Evolutionary conservation across 2,329 filamentous ascomycete genomes (phyloP).

Genomic region (Scytalidium sp.): DNA sequence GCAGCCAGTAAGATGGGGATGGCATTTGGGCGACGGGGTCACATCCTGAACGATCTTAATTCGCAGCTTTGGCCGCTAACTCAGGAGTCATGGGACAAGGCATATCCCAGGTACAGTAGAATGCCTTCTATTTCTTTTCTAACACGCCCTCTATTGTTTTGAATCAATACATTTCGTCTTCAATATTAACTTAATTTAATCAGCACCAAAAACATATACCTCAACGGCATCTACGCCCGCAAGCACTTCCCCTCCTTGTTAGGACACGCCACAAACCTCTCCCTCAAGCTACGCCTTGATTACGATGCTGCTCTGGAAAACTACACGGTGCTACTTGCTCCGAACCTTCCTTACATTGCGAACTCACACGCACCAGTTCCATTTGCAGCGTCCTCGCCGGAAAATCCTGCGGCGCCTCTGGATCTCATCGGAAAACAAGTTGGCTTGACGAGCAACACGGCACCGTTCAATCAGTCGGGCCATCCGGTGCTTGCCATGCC

Average conservation of each 20-base stretch:
- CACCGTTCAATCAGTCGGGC: constrained; percentile 52
- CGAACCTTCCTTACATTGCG: constrained; percentile 28
- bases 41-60: constrained; percentile 2
- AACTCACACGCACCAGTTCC: not conserved
- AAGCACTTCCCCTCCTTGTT: constrained; percentile 35
- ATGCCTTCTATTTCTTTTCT: not conserved
- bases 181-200: too few species aligned
- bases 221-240: constrained; percentile 45
- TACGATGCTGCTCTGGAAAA: constrained; percentile 37
- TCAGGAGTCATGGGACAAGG: constrained; percentile 19
- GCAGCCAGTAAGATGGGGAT: not conserved
- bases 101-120: constrained; percentile 44
- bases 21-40: constrained; percentile 1
- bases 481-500: constrained; percentile 52
- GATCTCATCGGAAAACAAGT: constrained; percentile 20
- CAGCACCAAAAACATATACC: constrained; percentile 45
- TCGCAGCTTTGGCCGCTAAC: constrained; percentile 1
- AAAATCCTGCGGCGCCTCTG: not conserved
- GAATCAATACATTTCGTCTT: too few species aligned
- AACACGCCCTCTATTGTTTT: too few species aligned
- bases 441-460: constrained; percentile 52
- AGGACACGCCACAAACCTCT: constrained; percentile 41
- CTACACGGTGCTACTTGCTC: constrained; percentile 43
- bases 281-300: constrained; percentile 38
- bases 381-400: too few species aligned